These are phyloP conservation scores for Thermoascus crustaceus DNA, from an alignment of 2,329 filamentous ascomycete genomes.

Conservation along the genomic window DNA sequence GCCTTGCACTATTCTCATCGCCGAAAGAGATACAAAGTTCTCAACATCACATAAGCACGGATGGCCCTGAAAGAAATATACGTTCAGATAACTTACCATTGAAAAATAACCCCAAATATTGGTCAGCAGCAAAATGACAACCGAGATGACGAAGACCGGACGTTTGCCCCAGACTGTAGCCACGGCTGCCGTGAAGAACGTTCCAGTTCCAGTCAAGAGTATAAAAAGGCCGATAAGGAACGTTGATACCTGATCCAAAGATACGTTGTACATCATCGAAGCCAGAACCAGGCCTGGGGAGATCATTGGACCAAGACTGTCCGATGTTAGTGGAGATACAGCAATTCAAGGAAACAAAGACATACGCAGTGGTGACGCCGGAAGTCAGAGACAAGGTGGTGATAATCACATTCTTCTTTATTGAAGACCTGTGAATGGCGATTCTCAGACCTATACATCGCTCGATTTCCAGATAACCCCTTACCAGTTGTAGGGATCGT, in stretches of 20 bases:
- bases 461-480: neutral
- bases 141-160: conserved; percentile 31
- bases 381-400: conserved; percentile 17
- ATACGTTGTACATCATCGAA: conserved; percentile 28
- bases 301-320: conserved; percentile 34
- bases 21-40: conserved; percentile 30
- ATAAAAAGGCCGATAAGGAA: conserved; percentile 26
- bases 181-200: conserved; percentile 36
- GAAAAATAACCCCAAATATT: conserved; percentile 36
- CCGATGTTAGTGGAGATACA: neutral
- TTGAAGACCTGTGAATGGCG: conserved; percentile 13
- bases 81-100: conserved; percentile 11
- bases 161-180: conserved; percentile 30
- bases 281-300: conserved; percentile 31
- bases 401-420: conserved; percentile 18
- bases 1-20: conserved; percentile 18
- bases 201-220: conserved; percentile 34
- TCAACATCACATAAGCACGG: conserved; percentile 5
- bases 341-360: neutral
- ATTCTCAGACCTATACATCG: too few relatives aligned
- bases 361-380: conserved; percentile 19
- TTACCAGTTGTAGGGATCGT: conserved; percentile 23
- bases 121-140: conserved; percentile 25
- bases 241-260: conserved; percentile 29
- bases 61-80: too few relatives aligned